A percentile compares a stretch with the other conserved stretches of the same genome.
phyloP scores from a whole-genome alignment of 805 yeast genomes.

The Helenozyma rhizophorensis region DNA sequence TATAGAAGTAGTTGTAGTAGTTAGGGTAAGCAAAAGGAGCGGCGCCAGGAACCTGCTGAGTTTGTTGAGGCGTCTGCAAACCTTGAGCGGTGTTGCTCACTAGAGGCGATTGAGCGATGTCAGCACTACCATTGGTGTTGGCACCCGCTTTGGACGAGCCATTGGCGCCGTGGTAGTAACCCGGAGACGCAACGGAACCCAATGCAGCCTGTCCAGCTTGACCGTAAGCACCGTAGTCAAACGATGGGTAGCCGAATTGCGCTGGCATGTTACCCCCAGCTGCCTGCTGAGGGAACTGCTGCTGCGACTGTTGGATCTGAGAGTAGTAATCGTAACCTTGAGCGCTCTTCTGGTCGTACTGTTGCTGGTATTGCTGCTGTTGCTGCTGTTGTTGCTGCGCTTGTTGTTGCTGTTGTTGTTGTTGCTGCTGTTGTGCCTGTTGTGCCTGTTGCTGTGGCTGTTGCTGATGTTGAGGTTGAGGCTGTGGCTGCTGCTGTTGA shows the following conservation, averaged over 20 bases:
- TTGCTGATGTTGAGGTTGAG: constrained; percentile 5
- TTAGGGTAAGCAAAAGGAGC: constrained; percentile 39
- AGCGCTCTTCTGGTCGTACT: constrained; percentile 11
- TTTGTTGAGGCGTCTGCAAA: constrained; percentile 25
- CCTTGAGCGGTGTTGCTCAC: constrained; percentile 21
- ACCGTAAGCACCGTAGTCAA: constrained; percentile 38
- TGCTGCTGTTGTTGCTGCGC: constrained; percentile 6
- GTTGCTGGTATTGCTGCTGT: constrained; percentile 11
- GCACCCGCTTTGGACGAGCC: constrained; percentile 23
- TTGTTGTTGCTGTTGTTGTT: constrained; percentile 7
- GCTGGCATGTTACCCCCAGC: constrained; percentile 36
- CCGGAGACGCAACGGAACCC: constrained; percentile 13
- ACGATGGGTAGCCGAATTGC: constrained; percentile 42
- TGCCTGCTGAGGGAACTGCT: constrained; percentile 39
- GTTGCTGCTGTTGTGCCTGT: constrained; percentile 25
- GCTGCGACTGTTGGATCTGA: constrained; percentile 20
- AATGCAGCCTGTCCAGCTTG: constrained; percentile 16
- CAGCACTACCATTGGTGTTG: constrained; percentile 16
- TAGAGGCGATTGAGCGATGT: constrained; percentile 32
- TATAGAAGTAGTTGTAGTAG: constrained; percentile 39
- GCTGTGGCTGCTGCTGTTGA: constrained; percentile 21
- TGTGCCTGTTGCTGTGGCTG: constrained; percentile 4
- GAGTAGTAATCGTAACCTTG: constrained; percentile 19
- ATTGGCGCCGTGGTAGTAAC: constrained; percentile 24
- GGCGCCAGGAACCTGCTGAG: constrained; percentile 31